Percentiles rank a stretch among this genome's conserved stretches.
Evolutionary conservation across 2,329 filamentous ascomycete species (phyloP).

Genomic region (Talaromyces funiculosus): DNA sequence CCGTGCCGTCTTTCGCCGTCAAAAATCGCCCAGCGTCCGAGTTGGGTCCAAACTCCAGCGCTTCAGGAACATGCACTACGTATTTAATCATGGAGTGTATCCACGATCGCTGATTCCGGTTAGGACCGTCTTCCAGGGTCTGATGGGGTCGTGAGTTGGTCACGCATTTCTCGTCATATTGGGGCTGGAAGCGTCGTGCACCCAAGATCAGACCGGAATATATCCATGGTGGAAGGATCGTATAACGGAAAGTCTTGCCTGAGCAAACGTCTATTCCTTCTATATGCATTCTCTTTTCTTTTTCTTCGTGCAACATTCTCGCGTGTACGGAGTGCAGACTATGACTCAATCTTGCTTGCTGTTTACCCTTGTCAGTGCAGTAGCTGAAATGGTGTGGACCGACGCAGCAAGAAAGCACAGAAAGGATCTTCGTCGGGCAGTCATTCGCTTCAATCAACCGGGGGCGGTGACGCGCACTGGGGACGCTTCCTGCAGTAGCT

Average conservation of each 20-base stretch:
- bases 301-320: neutral
- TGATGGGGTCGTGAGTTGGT: neutral
- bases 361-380: neutral
- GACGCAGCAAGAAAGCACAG: neutral
- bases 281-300: neutral
- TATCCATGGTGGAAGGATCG: neutral
- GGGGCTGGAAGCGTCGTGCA: neutral
- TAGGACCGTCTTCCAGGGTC: neutral
- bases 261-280: neutral
- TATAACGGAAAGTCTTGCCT: neutral
- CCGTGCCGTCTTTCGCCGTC: slow-evolving; percentile 8
- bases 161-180: neutral
- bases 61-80: neutral
- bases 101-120: neutral
- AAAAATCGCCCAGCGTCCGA: neutral
- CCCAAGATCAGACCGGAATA: neutral
- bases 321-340: neutral
- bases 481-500: neutral
- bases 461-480: slow-evolving; percentile 2
- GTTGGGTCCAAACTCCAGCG: neutral
- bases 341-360: neutral
- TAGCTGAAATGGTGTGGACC: neutral
- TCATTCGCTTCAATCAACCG: neutral
- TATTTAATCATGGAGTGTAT: neutral
- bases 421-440: neutral